A percentile compares a stretch with the other conserved stretches of the same genome.
phyloP scores from a whole-genome alignment of 2,329 filamentous ascomycete genomes.

The Ophiocordyceps unilateralis region DNA sequence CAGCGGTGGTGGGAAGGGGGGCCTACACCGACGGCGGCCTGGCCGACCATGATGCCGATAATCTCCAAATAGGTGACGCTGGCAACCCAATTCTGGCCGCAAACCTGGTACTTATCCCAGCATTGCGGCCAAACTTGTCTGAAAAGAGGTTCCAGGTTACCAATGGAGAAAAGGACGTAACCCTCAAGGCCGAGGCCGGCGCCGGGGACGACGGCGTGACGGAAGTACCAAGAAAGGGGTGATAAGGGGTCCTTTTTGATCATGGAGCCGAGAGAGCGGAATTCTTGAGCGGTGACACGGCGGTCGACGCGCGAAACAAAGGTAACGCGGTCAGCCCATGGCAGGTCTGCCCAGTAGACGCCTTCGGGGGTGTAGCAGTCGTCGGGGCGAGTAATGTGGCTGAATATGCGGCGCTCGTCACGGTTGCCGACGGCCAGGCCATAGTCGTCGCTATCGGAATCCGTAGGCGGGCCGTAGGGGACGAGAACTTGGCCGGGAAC shows the following conservation, averaged over 20 bases:
- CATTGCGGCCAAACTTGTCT: constrained; percentile 57
- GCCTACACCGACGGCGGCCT: constrained; percentile 67
- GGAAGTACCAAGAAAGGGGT: constrained; percentile 72
- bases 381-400: constrained; percentile 67
- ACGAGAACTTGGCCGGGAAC: constrained; percentile 35
- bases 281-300: constrained; percentile 51
- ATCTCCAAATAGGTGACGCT: constrained; percentile 86
- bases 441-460: constrained; percentile 30
- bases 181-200: constrained; percentile 85
- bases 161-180: constrained; percentile 94
- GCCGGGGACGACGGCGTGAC: constrained; percentile 81
- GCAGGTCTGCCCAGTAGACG: constrained; percentile 85
- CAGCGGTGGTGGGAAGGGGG: not conserved
- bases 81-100: constrained; percentile 64
- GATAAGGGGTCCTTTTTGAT: constrained; percentile 73
- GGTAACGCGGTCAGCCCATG: constrained; percentile 46
- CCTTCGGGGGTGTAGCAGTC: constrained; percentile 74
- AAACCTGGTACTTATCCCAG: constrained; percentile 53
- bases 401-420: constrained; percentile 48
- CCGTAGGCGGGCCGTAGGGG: constrained; percentile 29
- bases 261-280: constrained; percentile 53
- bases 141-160: constrained; percentile 76
- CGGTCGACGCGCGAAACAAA: constrained; percentile 65
- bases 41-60: constrained; percentile 84
- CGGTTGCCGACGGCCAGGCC: constrained; percentile 24